Evolutionary conservation across 1,284 basidiomycete genomes (phyloP), one percentile per base, ranked within the genome.

Genomic region (Golubevia sp.): DNA sequence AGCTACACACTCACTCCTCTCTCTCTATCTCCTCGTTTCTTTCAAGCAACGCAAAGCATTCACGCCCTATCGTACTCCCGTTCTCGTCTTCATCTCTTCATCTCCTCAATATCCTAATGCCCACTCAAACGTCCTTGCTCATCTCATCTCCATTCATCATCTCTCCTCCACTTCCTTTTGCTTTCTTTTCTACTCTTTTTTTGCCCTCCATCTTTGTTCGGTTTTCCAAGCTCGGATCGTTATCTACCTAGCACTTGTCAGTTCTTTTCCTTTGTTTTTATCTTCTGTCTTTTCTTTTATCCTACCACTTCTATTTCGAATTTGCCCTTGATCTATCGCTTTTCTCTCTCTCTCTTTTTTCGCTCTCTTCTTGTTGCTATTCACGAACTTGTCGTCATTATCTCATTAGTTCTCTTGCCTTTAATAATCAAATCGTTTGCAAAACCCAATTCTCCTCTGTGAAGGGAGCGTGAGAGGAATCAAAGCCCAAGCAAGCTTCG

Each of bases 11-110:
- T 34, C 25, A 90, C 72, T 86, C 87, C 1, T 88, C 88, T 2
- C 90, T 89, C 11, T 91, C 90, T 79, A 86, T 85, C 64, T 73
- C 73, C 69, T 64, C 84, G 64, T 13, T 69, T 63, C 61, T 85
- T 85, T 82, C 83, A 84, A 2, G 79, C 77, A 7, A 73, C 55
- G 20, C 79, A 64, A n/a, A 85, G 84, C 2, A 71, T 59, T 20
- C 82, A 78, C 50, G 71, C 70, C 2, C 73, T 1, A 18, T 49
- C 48, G 48, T 23, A 49, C 48, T 53, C 27, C 20, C 51, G 18
- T 53, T 25, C 51, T 25, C 27, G 18, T 53, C 51, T 15, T 53
- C 51, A 15, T 26, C n/a, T 49, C 48, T 49, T 49, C 20, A 18
- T 49, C 20, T 18, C 48, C 18, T 49, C 48, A 15, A 15, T 15